Evolutionary conservation across 345 rosid genomes (phyloP).

Genomic region (Bretschneidera sinensis): DNA sequence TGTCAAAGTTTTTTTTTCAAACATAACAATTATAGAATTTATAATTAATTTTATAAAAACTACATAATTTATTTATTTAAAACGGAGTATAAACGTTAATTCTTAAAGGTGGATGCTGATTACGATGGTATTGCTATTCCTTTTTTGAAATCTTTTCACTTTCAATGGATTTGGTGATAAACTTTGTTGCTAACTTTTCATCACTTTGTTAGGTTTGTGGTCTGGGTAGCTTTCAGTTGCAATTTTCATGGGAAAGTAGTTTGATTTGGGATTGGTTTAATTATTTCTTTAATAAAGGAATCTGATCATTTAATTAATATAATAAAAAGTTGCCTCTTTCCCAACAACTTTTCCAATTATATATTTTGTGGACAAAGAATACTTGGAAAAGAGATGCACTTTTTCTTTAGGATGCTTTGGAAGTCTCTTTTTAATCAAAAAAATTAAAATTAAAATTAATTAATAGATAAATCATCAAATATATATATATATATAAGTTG

Average conservation of each 20-base stretch:
- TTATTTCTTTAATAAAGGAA: constrained; percentile 41
- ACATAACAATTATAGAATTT: no score
- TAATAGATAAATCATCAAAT: not conserved
- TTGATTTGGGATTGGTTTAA: constrained; percentile 30
- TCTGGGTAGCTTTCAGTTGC: constrained; percentile 26
- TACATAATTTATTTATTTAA: no score
- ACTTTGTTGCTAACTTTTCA: constrained; percentile 25
- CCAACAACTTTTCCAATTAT: constrained; percentile 18
- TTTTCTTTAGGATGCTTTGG: constrained; percentile 53
- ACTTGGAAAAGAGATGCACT: constrained; percentile 33
- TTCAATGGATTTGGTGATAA: constrained; percentile 37
- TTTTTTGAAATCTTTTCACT: constrained; percentile 26
- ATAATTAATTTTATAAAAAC: no score
- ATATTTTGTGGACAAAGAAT: constrained; percentile 38
- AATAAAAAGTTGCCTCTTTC: constrained; percentile 32
- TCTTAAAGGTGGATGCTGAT: constrained; percentile 14
- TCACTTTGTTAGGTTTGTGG: not conserved
- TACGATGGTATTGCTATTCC: constrained; percentile 11
- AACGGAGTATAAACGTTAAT: not conserved
- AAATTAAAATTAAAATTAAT: constrained; percentile 23
- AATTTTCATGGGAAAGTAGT: constrained; percentile 31
- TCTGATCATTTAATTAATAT: constrained; percentile 25
- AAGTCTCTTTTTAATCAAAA: constrained; percentile 36
- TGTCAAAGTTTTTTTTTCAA: no score
- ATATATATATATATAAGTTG: not conserved